Evolutionary conservation across 306 rosid genomes (phyloP), one percentile per base, ranked within the genome.

Genomic region (Medicago ruthenica): DNA sequence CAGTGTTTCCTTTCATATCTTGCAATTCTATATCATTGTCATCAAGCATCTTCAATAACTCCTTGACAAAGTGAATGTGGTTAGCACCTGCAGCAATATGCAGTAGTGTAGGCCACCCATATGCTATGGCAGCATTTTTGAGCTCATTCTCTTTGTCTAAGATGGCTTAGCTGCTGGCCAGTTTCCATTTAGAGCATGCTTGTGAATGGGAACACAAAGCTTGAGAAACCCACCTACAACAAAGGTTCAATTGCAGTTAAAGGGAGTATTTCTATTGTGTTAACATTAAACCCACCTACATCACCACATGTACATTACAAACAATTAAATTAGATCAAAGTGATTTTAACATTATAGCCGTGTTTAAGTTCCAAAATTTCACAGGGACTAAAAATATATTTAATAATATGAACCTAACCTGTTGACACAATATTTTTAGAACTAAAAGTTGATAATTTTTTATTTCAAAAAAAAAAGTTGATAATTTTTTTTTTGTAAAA

Each of bases 201-300:
- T 84, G 61, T 84, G 58, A 41, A 84, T 82, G 4, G 87, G 87
- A 39, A 84, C 87, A 53, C 80, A 93, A 1, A 21, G 22, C 0
- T 45, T 2, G 2, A 83, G 21, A 70, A 53, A 83, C 0, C 15
- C 1, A 24, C 78, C 86, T 79, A 47, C 44, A 75, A 78, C 62
- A 27, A n/a, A n/a, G n/a, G n/a, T n/a, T n/a, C n/a, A n/a, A n/a
- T n/a, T n/a, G n/a, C n/a, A n/a, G n/a, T n/a, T n/a, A n/a, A n/a
- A n/a, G 31, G 3, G 27, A 67, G 15, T 31, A 60, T 27, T 54
- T 54, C 10, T 13, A 13, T 50, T n/a, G 58, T 3, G 8, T 16
- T 0, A 50, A 20, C 18, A 50, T 50, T 50, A 10, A 45, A 11
- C 10, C 41, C 8, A 7, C 9, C 41, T 39, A 6, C 41, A 39